phyloP scores from a whole-genome alignment of 2,329 filamentous ascomycete genomes.

The Ophiobolus disseminans region DNA sequence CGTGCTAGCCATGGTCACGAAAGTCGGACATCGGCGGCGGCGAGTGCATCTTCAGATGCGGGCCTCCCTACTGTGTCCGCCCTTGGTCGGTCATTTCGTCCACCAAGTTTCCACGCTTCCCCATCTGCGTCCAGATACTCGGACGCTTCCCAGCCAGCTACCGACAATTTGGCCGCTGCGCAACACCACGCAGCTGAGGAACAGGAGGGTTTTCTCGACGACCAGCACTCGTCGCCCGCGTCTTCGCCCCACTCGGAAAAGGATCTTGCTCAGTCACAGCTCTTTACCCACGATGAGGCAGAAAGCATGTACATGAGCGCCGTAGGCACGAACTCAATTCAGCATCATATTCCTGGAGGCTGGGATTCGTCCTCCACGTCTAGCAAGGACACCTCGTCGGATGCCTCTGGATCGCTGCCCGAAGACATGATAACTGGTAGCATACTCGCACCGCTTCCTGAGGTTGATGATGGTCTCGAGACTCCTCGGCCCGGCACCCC shows the following conservation, averaged over 20 bases:
- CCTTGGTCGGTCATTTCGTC: slow-evolving; percentile 27
- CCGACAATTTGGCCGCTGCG: slow-evolving; percentile 20
- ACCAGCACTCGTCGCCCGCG: slow-evolving; percentile 6
- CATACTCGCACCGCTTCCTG: slow-evolving; percentile 35
- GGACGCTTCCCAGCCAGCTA: slow-evolving; percentile 9
- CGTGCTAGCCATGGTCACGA: slow-evolving; percentile 20
- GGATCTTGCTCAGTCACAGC: slow-evolving; percentile 61
- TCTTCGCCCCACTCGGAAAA: slow-evolving; percentile 18
- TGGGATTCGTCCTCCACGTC: slow-evolving; percentile 50
- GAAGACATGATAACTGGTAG: slow-evolving; percentile 41
- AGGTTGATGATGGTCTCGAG: slow-evolving; percentile 47
- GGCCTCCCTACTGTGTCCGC: slow-evolving; percentile 34
- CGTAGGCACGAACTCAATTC: slow-evolving; percentile 50
- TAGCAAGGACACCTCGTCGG: slow-evolving; percentile 37
- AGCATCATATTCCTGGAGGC: slow-evolving; percentile 49
- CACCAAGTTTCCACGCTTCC: slow-evolving; percentile 9
- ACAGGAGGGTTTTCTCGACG: slow-evolving; percentile 5
- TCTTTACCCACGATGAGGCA: slow-evolving; percentile 81
- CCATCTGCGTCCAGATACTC: slow-evolving; percentile 15
- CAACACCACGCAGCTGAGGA: slow-evolving; percentile 20
- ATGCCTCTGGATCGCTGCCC: slow-evolving; percentile 35
- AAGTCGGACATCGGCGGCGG: slow-evolving; percentile 16
- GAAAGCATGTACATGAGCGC: slow-evolving; percentile 88
- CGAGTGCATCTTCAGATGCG: slow-evolving; percentile 28
- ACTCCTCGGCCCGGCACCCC: slow-evolving; percentile 48